A percentile compares a stretch with the other conserved stretches of the same genome.
These are phyloP conservation scores for Begonia masoniana DNA, from an alignment of 306 rosid species.

Conservation along the genomic window DNA sequence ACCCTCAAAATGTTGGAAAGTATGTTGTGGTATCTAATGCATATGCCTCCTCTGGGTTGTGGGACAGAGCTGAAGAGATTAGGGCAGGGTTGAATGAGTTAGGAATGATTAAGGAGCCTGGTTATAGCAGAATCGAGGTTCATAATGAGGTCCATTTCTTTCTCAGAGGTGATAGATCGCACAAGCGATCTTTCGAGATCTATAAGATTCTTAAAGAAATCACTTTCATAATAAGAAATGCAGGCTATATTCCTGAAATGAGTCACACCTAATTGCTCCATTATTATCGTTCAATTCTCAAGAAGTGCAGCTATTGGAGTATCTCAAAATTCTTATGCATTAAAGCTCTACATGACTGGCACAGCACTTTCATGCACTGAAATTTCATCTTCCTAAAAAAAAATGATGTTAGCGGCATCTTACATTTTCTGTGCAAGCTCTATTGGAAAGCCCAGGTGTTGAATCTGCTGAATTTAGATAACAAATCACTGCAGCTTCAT, in stretches of 20 bases:
- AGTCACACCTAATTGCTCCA: conserved; percentile 9
- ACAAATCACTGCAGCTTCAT: no score
- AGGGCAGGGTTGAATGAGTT: conserved; percentile 42
- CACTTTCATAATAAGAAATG: conserved; percentile 32
- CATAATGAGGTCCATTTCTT: conserved; percentile 39
- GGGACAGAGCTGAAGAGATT: conserved; percentile 54
- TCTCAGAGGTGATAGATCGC: conserved; percentile 39
- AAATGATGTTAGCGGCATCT: no score
- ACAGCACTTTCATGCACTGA: no score
- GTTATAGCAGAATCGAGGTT: conserved; percentile 64
- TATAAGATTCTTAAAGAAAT: conserved; percentile 34
- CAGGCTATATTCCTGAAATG: conserved; percentile 29
- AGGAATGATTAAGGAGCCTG: conserved; percentile 63
- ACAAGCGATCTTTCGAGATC: conserved; percentile 34
- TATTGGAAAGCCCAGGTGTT: no score
- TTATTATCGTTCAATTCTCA: neutral
- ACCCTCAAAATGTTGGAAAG: conserved; percentile 40
- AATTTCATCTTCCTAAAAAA: neutral
- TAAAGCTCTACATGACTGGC: no score
- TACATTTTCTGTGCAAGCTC: no score
- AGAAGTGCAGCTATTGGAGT: neutral
- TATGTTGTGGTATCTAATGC: conserved; percentile 58
- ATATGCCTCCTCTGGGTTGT: conserved; percentile 54
- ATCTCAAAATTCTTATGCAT: neutral
- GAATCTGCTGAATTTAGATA: no score